A percentile compares a stretch with the other conserved stretches of the same genome.
These are phyloP conservation scores for Lentinula guzmanii DNA, from an alignment of 768 basidiomycete species.

Conservation along the genomic window DNA sequence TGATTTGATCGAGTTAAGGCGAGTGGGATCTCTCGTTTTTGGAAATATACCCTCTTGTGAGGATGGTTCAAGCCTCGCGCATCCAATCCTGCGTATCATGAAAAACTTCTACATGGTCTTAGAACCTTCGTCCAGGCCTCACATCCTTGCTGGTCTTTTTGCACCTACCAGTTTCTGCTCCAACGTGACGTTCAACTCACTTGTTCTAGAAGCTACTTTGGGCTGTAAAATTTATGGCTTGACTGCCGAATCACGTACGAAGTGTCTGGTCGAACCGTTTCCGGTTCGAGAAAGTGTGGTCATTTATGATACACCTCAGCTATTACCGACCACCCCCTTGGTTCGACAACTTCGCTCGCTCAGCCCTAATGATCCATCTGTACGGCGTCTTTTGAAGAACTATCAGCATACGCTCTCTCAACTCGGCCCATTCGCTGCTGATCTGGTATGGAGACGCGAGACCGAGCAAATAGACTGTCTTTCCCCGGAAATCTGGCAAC, in stretches of 20 bases:
- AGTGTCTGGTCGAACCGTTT: slow-evolving; percentile 27
- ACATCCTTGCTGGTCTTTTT: slow-evolving; percentile 26
- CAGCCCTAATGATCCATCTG: slow-evolving; percentile 27
- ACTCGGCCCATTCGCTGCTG: slow-evolving; percentile 63
- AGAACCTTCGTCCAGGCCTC: background rate
- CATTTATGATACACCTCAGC: slow-evolving; percentile 38
- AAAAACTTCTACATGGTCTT: background rate
- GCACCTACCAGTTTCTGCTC: slow-evolving; percentile 26
- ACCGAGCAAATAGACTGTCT: slow-evolving; percentile 14
- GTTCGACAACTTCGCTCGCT: slow-evolving; percentile 41
- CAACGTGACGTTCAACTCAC: slow-evolving; percentile 35
- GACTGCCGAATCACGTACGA: slow-evolving; percentile 23
- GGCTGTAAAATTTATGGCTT: slow-evolving; percentile 33
- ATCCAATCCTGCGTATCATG: background rate
- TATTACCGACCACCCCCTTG: slow-evolving; percentile 32
- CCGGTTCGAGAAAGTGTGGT: slow-evolving; percentile 48
- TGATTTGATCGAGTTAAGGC: background rate
- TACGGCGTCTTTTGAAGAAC: slow-evolving; percentile 36
- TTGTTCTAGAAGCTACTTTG: slow-evolving; percentile 32
- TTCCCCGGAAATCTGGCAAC: background rate
- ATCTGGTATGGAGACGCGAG: slow-evolving; percentile 62
- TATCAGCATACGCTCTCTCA: slow-evolving; percentile 43
- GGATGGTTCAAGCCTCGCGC: background rate
- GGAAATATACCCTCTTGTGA: background rate
- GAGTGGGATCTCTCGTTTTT: background rate